Conservation (phyloP, 495 filamentous ascomycete species). For the Talaromyces liani region DNA sequence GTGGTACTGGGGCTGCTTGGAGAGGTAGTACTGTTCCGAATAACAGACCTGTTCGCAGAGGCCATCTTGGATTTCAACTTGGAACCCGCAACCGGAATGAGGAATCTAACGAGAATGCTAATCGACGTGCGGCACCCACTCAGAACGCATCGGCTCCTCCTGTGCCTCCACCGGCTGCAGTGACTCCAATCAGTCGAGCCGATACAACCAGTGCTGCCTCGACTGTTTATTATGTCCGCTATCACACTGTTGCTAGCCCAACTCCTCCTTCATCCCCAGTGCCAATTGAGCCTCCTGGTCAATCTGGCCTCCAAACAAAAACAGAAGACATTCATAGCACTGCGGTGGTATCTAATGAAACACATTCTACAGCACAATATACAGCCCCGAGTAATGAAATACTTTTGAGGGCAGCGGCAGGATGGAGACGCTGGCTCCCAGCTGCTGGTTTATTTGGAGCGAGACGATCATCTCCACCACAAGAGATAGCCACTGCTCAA, state of each 20-base stretch:
- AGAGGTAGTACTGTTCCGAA: constrained; percentile 33
- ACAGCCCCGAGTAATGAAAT: constrained; percentile 7
- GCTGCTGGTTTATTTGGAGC: constrained; percentile 48
- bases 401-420: constrained; percentile 23
- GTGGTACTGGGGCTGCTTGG: constrained; percentile 33
- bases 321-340: constrained; percentile 17
- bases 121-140: constrained; percentile 11
- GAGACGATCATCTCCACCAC: constrained; percentile 43
- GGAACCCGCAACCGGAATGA: constrained; percentile 19
- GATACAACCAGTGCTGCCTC: constrained; percentile 72
- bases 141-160: constrained; percentile 39
- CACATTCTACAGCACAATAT: constrained; percentile 9
- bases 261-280: constrained; percentile 44
- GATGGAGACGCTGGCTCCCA: constrained; percentile 39
- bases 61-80: constrained; percentile 23
- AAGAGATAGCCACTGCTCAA: constrained; percentile 45
- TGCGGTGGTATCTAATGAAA: constrained; percentile 6
- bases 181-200: constrained; percentile 68
- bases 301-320: constrained; percentile 16
- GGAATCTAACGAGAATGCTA: constrained; percentile 5
- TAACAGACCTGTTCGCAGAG: constrained; percentile 29
- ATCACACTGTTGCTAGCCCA: constrained; percentile 68
- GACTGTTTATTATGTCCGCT: constrained; percentile 78
- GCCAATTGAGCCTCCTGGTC: constrained; percentile 24
- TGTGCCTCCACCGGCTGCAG: constrained; percentile 54